phyloP scores from a whole-genome alignment of 1,284 basidiomycete species.

The Pseudozyma thailandica region DNA sequence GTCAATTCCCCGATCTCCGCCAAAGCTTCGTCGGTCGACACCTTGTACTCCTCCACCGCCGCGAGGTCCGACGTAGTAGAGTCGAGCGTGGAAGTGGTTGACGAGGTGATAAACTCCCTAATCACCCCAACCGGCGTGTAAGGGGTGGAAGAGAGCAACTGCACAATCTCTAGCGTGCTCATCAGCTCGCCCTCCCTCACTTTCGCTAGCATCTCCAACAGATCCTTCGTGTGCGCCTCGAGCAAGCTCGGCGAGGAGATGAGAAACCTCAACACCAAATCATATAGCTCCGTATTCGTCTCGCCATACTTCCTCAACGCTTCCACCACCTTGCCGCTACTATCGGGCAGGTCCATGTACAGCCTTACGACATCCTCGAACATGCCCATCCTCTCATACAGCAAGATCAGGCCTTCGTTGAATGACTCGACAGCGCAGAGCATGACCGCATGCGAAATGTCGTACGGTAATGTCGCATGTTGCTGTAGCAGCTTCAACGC shows the following conservation, averaged over 20 bases:
- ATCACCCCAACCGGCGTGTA: slow-evolving; percentile 91
- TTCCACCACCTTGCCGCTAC: slow-evolving; percentile 74
- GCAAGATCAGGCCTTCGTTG: slow-evolving; percentile 82
- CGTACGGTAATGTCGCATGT: slow-evolving; percentile 76
- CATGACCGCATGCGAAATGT: slow-evolving; percentile 88
- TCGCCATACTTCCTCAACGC: slow-evolving; percentile 81
- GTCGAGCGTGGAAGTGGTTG: slow-evolving; percentile 79
- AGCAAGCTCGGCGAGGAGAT: slow-evolving; percentile 77
- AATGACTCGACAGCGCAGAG: slow-evolving; percentile 86
- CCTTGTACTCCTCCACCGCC: slow-evolving; percentile 84
- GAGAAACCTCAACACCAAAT: slow-evolving; percentile 87
- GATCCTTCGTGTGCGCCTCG: slow-evolving; percentile 76
- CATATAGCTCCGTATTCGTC: slow-evolving; percentile 80
- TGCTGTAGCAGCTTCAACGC: slow-evolving; percentile 59
- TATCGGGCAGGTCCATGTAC: slow-evolving; percentile 74
- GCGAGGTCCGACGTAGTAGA: slow-evolving; percentile 83
- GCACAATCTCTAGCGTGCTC: slow-evolving; percentile 86
- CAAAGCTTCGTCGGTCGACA: slow-evolving; percentile 83
- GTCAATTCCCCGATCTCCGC: slow-evolving; percentile 83
- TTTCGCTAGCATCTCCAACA: slow-evolving; percentile 75
- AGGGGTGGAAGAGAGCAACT: slow-evolving; percentile 77
- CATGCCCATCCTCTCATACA: slow-evolving; percentile 95
- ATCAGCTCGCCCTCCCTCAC: slow-evolving; percentile 84
- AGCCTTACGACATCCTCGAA: slow-evolving; percentile 92
- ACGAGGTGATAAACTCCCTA: slow-evolving; percentile 84